These are phyloP conservation scores for Ettlia oleoabundans DNA, from an alignment of 139 green algal genomes.

Conservation along the genomic window DNA sequence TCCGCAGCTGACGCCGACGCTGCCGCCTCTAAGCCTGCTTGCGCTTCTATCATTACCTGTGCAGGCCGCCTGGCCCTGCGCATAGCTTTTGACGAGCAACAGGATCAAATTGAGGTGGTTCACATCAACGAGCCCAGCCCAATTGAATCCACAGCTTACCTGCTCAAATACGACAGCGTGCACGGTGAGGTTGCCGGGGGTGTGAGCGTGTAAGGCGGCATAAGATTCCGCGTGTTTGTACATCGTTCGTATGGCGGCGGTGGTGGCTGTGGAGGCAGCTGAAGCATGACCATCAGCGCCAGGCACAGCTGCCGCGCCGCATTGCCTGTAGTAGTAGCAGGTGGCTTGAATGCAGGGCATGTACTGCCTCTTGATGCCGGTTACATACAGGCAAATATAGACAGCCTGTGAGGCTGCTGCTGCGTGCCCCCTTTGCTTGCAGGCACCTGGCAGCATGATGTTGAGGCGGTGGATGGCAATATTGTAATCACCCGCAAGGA, in stretches of 20 bases:
- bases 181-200: constrained; percentile 54
- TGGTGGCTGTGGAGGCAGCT: too few species aligned
- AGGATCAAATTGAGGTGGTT: constrained; percentile 65
- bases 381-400: too few species aligned
- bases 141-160: constrained; percentile 76
- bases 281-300: too few species aligned
- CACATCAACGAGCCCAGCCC: constrained; percentile 79
- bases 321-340: too few species aligned
- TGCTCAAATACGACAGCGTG: constrained; percentile 84
- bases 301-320: background rate
- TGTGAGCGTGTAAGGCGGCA: background rate
- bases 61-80: constrained; percentile 55
- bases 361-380: background rate
- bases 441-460: constrained; percentile 58
- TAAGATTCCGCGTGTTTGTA: too few species aligned
- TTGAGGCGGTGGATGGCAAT: constrained; percentile 53
- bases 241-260: too few species aligned
- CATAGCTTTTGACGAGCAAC: constrained; percentile 46
- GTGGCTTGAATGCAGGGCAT: too few species aligned
- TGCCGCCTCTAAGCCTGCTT: too few species aligned
- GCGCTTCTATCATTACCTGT: too few species aligned
- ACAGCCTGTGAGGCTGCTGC: too few species aligned
- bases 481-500: constrained; percentile 59
- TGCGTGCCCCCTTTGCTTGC: too few species aligned
- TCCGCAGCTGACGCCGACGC: background rate